Conservation (phyloP, 1,139 yeast species). For the Geotrichum klebahnii region DNA sequence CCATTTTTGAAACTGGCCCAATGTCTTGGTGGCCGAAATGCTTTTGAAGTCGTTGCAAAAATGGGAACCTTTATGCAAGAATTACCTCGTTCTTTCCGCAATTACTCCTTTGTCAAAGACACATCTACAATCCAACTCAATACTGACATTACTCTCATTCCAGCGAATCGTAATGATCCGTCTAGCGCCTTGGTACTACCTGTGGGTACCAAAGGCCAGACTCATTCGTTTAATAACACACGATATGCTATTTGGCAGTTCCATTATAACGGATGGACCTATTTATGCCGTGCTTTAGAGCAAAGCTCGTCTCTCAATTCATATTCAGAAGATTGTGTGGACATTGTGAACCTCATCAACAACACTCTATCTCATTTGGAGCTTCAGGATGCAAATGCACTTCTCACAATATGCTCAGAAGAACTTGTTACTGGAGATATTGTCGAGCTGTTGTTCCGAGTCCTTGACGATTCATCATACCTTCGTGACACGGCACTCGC, state of each 20-base stretch:
- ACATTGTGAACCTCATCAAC: slow-evolving; percentile 52
- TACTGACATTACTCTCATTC: slow-evolving; percentile 42
- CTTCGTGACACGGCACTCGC: slow-evolving; percentile 50
- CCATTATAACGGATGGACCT: slow-evolving; percentile 81
- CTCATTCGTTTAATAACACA: slow-evolving; percentile 40
- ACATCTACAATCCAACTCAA: slow-evolving; percentile 41
- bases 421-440: slow-evolving; percentile 66
- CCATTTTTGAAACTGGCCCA: slow-evolving; percentile 62
- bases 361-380: slow-evolving; percentile 48
- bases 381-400: slow-evolving; percentile 42
- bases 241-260: slow-evolving; percentile 64
- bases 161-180: slow-evolving; percentile 34
- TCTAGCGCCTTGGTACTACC: slow-evolving; percentile 38
- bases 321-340: slow-evolving; percentile 43
- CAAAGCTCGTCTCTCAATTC: slow-evolving; percentile 45
- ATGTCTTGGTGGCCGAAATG: slow-evolving; percentile 57
- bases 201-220: slow-evolving; percentile 65
- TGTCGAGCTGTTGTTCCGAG: slow-evolving; percentile 59
- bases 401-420: slow-evolving; percentile 50
- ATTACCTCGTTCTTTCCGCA: slow-evolving; percentile 36
- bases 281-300: slow-evolving; percentile 72
- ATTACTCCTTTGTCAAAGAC: slow-evolving; percentile 36
- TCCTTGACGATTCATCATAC: slow-evolving; percentile 66
- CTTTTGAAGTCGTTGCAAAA: slow-evolving; percentile 56
- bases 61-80: slow-evolving; percentile 58